Base-by-base conservation (phyloP, 805 yeast genomes). In the Lipomyces mesembrius region DNA sequence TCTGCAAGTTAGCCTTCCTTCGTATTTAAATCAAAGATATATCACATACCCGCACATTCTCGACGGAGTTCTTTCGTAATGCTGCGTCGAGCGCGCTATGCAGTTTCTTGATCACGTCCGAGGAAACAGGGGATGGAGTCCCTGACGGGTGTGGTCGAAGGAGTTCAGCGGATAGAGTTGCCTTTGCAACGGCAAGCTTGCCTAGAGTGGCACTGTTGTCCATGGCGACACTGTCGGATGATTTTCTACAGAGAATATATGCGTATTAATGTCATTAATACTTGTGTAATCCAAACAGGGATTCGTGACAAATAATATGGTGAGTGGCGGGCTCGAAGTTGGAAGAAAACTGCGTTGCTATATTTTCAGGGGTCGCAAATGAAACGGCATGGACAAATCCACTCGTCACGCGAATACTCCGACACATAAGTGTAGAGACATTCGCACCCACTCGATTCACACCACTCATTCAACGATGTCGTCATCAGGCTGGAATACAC, bases 401-500 rank as follows among this genome's bases (percentile, higher is more conserved):
- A 29, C 32, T n/a, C 32, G 6, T 29, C 32, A 29, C 32, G 32
- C 32, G 32, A 29, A 29, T 29, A 29, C 27, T 20, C 27, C 12
- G 53, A 20, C 8, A 2, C 32, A 29, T 29, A 29, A 5, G 32
- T 7, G 32, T 2, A 5, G 32, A 29, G 1, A 29, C 32, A 29
- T 29, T 29, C 32, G 32, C 32, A 29, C 7, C 43, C 46, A 27
- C 22, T 58, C 59, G 57, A 57, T 57, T n/a, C 20, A 12, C 53
- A 49, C 53, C 9, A 22, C 27, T 22, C 20, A 52, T 6, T 52
- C 2, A 49, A 17, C 52, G 57, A 63, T 63, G 64, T 51, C 60
- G 8, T 60, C 68, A 55, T 75, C 78, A n/a, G 78, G 78, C 29
- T 87, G 90, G 90, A 86, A 85, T 72, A 85, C 89, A 0, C 85